Evolutionary conservation across 2,329 filamentous ascomycete genomes (phyloP).

Genomic region (Microdochium bolleyi): DNA sequence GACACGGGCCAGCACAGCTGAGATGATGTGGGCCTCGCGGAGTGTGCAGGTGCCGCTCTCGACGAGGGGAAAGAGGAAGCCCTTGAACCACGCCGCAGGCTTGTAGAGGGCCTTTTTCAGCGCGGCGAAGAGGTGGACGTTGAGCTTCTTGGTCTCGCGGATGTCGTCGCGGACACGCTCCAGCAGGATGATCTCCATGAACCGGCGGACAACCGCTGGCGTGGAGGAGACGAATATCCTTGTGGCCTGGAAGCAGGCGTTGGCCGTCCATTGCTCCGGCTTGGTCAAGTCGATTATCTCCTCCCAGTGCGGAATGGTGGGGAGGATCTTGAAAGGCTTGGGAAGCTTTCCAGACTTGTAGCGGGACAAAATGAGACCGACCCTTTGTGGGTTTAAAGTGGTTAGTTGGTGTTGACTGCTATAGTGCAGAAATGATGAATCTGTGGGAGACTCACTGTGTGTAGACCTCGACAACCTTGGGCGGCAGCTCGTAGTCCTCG

Average conservation of each 20-base stretch:
- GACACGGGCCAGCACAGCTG: constrained; percentile 74
- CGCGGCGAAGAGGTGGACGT: constrained; percentile 89
- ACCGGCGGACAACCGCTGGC: constrained; percentile 71
- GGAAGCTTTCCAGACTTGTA: constrained; percentile 96
- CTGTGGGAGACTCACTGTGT: constrained; percentile 56
- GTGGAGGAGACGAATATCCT: constrained; percentile 86
- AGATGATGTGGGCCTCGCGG: constrained; percentile 86
- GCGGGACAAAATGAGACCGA: constrained; percentile 79
- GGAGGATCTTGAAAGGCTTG: constrained; percentile 96
- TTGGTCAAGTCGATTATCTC: constrained; percentile 78
- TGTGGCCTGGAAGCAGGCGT: constrained; percentile 81
- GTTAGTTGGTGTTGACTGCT: constrained; percentile 6
- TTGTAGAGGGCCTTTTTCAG: constrained; percentile 92
- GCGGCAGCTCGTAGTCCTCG: constrained; percentile 78
- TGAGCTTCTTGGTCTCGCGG: constrained; percentile 86
- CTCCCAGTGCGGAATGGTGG: constrained; percentile 87
- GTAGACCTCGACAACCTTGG: constrained; percentile 91
- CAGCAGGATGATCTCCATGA: constrained; percentile 79
- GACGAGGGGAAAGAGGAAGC: constrained; percentile 85
- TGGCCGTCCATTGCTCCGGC: constrained; percentile 64
- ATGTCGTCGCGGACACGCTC: constrained; percentile 92
- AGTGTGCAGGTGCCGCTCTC: constrained; percentile 81
- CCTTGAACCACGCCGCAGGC: constrained; percentile 94
- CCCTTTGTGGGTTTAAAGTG: constrained; percentile 34
- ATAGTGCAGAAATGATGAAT: neutral